phyloP scores from a whole-genome alignment of 1,284 basidiomycete genomes.

The Leccinum pallidistipes region DNA sequence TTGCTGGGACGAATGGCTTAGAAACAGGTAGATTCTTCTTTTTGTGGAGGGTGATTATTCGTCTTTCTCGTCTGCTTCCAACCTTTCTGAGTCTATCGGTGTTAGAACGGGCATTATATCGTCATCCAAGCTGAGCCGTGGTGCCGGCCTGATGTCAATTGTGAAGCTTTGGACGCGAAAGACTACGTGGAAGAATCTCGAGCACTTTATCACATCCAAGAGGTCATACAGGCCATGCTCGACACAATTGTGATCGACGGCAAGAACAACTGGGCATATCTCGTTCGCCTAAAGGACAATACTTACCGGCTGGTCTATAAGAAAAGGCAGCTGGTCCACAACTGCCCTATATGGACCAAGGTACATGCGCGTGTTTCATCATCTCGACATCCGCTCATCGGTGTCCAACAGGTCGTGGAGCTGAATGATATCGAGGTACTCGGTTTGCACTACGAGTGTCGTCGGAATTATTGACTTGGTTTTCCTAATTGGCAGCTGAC shows the following conservation, averaged over 20 bases:
- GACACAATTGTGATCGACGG: slow-evolving; percentile 41
- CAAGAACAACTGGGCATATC: slow-evolving; percentile 45
- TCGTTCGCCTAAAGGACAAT: slow-evolving; percentile 34
- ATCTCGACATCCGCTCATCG: slow-evolving; percentile 11
- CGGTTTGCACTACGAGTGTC: not conserved
- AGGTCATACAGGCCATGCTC: slow-evolving; percentile 40
- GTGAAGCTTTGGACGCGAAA: not conserved
- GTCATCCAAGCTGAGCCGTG: slow-evolving; percentile 41
- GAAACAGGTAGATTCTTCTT: slow-evolving; percentile 26
- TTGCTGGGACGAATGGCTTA: slow-evolving; percentile 12
- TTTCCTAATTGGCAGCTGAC: slow-evolving; percentile 20
- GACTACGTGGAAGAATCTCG: slow-evolving; percentile 19
- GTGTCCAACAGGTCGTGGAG: slow-evolving; percentile 29
- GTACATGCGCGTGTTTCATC: slow-evolving; percentile 8
- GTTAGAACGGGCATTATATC: slow-evolving; percentile 37
- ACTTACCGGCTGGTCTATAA: slow-evolving; percentile 38
- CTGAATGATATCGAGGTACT: slow-evolving; percentile 34
- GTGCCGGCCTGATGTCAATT: slow-evolving; percentile 16
- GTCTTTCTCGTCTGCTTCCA: not conserved
- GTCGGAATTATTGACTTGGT: not conserved
- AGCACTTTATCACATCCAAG: slow-evolving; percentile 28
- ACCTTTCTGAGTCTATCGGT: slow-evolving; percentile 10
- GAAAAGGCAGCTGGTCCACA: slow-evolving; percentile 33
- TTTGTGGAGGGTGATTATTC: slow-evolving; percentile 30
- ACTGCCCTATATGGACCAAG: slow-evolving; percentile 41